Percentiles rank a stretch among this genome's conserved stretches.
phyloP scores from a whole-genome alignment of 805 yeast genomes.

The Wickerhamiella azyma region DNA sequence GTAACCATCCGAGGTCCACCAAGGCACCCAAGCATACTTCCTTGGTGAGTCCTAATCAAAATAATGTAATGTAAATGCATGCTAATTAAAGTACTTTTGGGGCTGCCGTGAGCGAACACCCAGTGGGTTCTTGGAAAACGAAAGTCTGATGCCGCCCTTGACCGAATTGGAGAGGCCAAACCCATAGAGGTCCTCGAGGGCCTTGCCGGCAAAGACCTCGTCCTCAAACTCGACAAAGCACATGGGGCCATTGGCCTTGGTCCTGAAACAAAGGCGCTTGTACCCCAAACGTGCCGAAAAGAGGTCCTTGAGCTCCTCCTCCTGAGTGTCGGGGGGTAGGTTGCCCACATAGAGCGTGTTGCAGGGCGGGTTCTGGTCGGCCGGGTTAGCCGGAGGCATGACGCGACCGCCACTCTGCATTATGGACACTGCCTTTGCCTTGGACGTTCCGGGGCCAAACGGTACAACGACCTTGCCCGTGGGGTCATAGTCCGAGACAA shows the following conservation, averaged over 20 bases:
- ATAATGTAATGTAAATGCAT: neutral
- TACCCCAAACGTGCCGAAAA: slow-evolving; percentile 87
- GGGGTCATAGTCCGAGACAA: neutral
- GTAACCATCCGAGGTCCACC: neutral
- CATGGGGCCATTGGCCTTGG: slow-evolving; percentile 87
- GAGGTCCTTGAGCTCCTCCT: slow-evolving; percentile 74
- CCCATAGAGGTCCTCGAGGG: slow-evolving; percentile 88
- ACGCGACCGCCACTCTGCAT: slow-evolving; percentile 27
- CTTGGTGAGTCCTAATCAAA: neutral
- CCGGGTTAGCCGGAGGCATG: slow-evolving; percentile 69
- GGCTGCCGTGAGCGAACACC: slow-evolving; percentile 65
- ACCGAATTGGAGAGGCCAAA: slow-evolving; percentile 74
- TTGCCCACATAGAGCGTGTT: slow-evolving; percentile 95
- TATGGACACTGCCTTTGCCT: slow-evolving; percentile 24
- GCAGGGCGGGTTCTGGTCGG: slow-evolving; percentile 98
- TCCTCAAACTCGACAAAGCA: slow-evolving; percentile 98
- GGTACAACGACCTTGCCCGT: slow-evolving; percentile 20
- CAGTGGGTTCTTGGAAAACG: slow-evolving; percentile 90
- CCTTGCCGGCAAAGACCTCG: slow-evolving; percentile 83
- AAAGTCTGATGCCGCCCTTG: slow-evolving; percentile 88
- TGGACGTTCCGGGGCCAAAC: slow-evolving; percentile 22
- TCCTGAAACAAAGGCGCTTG: slow-evolving; percentile 81
- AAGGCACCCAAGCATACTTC: too few species aligned
- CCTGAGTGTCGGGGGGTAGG: slow-evolving; percentile 93
- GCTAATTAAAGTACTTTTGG: slow-evolving; percentile 8